Base-by-base conservation (phyloP, 768 basidiomycete species). In the Kwoniella mangroviensis region DNA sequence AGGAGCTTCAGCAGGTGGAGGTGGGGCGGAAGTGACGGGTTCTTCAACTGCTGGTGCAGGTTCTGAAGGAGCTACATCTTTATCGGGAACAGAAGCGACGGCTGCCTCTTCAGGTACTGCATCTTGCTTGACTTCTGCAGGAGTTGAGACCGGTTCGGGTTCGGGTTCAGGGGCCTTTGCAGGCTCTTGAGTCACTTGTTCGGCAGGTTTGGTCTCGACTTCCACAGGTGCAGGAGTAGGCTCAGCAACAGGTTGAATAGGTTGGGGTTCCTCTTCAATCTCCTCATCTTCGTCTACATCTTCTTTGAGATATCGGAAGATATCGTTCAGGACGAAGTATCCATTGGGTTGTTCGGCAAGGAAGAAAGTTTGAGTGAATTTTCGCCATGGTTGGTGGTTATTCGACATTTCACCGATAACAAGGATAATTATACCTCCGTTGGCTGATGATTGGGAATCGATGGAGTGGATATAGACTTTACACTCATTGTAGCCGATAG, bases 321-420 rank as follows among this genome's bases (percentile, higher is more conserved):
- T 98, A 86, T 99, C 97, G 85, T 99, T 99, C 85, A 99, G 90
- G 74, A 99, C 97, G 82, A 96, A 99, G 86, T 98, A 99, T 53
- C 97, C 97, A 76, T 96, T 97, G 15, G 94, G 93, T 85, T 99
- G 97, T 84, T 98, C 94, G 49, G 97, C 97, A 65, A 99, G 90
- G 91, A 99, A 98, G 86, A 99, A 98, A 7, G 96, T 98, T 85
- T 99, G 97, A 12, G 94, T 95, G 79, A 99, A 99, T 86, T 98
- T 99, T 81, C 91, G 90, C 97, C 97, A 99, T 4, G 92, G 87
- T 63, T 91, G 92, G 67, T 88, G 88, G 73, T 89, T 88, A 85
- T 98, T 98, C 63, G 92, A 93, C 92, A 98, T 95, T 86, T 99
- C 97, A 75, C 97, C 97, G 81, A 96, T 96, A 84, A 98, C 97